Evolutionary conservation across 805 yeast genomes (phyloP).

Genomic region (Teunomyces cretensis): DNA sequence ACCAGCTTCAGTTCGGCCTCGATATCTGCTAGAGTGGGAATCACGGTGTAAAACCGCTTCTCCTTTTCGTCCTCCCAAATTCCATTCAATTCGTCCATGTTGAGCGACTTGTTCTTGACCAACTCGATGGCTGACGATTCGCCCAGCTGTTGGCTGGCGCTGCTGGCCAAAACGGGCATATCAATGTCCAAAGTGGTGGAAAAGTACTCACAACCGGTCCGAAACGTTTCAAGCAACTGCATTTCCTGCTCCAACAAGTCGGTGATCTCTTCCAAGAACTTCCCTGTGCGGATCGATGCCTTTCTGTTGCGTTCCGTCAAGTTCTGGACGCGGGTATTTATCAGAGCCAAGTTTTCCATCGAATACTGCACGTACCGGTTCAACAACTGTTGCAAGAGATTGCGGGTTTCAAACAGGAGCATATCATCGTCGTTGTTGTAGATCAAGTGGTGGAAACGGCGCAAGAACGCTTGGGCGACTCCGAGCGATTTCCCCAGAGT

Average conservation of each 20-base stretch:
- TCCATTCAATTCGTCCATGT: slow-evolving; percentile 25
- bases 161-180: slow-evolving; percentile 13
- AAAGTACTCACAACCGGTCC: slow-evolving; percentile 41
- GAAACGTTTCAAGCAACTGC: slow-evolving; percentile 46
- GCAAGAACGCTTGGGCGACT: slow-evolving; percentile 49
- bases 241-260: slow-evolving; percentile 29
- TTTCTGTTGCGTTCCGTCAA: slow-evolving; percentile 44
- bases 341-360: slow-evolving; percentile 31
- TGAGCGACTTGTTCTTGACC: slow-evolving; percentile 18
- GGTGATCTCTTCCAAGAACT: slow-evolving; percentile 45
- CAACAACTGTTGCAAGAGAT: slow-evolving; percentile 35
- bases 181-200: slow-evolving; percentile 37
- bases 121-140: slow-evolving; percentile 18
- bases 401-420: slow-evolving; percentile 25
- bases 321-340: slow-evolving; percentile 35
- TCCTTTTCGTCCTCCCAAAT: slow-evolving; percentile 69
- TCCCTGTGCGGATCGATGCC: slow-evolving; percentile 68
- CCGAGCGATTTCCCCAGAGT: slow-evolving; percentile 30
- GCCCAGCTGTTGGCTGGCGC: slow-evolving; percentile 9
- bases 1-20: slow-evolving; percentile 17
- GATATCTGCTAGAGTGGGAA: slow-evolving; percentile 43
- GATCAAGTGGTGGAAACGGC: slow-evolving; percentile 41
- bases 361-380: slow-evolving; percentile 44
- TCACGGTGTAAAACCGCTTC: slow-evolving; percentile 59
- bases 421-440: slow-evolving; percentile 17